These are phyloP conservation scores for Solanum habrochaites DNA, from an alignment of 257 asterid species.

Conservation along the genomic window DNA sequence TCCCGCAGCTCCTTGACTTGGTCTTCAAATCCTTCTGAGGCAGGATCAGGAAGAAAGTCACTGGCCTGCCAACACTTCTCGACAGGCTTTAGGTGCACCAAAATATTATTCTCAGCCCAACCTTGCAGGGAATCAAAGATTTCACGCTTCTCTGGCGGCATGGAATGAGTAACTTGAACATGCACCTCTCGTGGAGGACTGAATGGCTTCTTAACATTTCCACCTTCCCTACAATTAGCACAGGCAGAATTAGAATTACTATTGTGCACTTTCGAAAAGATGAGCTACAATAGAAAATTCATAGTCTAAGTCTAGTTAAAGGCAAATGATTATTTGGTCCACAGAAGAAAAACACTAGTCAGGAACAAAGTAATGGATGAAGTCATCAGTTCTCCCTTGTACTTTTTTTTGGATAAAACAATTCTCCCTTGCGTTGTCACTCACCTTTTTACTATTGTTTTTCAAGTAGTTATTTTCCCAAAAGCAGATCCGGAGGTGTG, in stretches of 20 bases:
- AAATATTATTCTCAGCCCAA: constrained; percentile 51
- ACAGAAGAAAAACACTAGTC: neutral
- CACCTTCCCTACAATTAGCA: constrained; percentile 24
- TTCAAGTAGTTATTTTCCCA: neutral
- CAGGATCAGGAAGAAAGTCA: constrained; percentile 61
- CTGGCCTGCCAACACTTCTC: constrained; percentile 67
- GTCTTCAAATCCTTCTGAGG: constrained; percentile 67
- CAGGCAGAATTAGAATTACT: neutral
- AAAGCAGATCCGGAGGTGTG: neutral
- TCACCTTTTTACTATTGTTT: neutral
- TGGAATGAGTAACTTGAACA: constrained; percentile 53
- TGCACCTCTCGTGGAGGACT: constrained; percentile 57
- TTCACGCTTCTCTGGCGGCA: constrained; percentile 58
- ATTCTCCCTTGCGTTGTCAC: neutral
- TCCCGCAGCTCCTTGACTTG: constrained; percentile 64
- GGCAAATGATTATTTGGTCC: neutral
- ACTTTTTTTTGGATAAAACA: neutral
- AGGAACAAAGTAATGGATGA: neutral
- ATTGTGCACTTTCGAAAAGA: neutral
- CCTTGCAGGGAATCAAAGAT: constrained; percentile 43
- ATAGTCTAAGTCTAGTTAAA: neutral
- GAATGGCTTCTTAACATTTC: constrained; percentile 34
- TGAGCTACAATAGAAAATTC: neutral
- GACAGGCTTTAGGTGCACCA: constrained; percentile 55
- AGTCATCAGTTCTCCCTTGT: neutral